Percentiles rank a stretch among this genome's conserved stretches.
Conservation (phyloP, 495 filamentous ascomycete species). For the Penicillium salamii region DNA sequence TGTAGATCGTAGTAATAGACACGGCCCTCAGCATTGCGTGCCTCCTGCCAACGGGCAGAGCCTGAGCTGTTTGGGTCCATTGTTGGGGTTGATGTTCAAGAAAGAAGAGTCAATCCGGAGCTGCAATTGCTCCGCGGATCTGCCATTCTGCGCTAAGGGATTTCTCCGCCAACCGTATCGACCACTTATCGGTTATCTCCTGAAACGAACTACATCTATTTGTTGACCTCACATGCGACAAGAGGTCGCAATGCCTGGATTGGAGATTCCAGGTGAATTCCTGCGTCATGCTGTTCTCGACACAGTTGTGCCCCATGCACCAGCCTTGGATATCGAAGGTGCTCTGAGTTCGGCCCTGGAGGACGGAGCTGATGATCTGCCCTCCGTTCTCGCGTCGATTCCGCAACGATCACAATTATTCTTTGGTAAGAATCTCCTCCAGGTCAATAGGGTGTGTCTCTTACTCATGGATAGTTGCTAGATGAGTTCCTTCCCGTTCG, state of each 20-base stretch:
- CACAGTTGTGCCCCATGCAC: slow-evolving; percentile 72
- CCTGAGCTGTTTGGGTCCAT: slow-evolving; percentile 66
- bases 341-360: slow-evolving; percentile 48
- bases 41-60: slow-evolving; percentile 73
- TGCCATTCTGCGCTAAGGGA: slow-evolving; percentile 31
- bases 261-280: slow-evolving; percentile 54
- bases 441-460: slow-evolving; percentile 25
- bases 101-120: slow-evolving; percentile 21
- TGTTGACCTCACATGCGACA: slow-evolving; percentile 25
- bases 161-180: slow-evolving; percentile 1
- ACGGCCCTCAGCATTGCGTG: slow-evolving; percentile 76
- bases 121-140: slow-evolving; percentile 22
- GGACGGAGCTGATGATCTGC: slow-evolving; percentile 44
- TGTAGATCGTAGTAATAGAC: slow-evolving; percentile 90
- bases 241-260: slow-evolving; percentile 37
- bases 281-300: slow-evolving; percentile 70
- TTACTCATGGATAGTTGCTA: slow-evolving; percentile 65
- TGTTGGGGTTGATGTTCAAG: slow-evolving; percentile 7
- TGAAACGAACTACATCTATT: slow-evolving; percentile 11
- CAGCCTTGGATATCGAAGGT: slow-evolving; percentile 62
- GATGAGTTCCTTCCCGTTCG: slow-evolving; percentile 78
- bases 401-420: slow-evolving; percentile 55
- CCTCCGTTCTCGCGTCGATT: slow-evolving; percentile 48
- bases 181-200: slow-evolving; percentile 18
- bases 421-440: slow-evolving; percentile 60